Evolutionary conservation across 306 rosid genomes (phyloP), one percentile per base, ranked within the genome.

Genomic region (Dicorynia guianensis): DNA sequence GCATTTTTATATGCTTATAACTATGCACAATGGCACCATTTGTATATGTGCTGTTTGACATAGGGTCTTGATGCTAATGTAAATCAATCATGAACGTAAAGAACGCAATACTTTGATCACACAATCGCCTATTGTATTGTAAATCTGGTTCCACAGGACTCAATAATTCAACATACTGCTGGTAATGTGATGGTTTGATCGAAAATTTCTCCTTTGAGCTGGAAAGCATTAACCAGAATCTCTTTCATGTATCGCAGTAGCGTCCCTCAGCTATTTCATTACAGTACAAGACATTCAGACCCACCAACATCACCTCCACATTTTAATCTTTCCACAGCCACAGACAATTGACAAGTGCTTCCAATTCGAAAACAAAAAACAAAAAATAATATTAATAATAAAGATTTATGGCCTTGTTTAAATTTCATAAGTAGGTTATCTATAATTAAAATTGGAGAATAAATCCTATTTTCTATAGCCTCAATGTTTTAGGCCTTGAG

Each of bases 221-320:
- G 79, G 72, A 73, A 68, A 25, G 64, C 56, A 63, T 5, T 25
- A 36, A 33, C 57, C 38, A 66, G 69, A 56, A 69, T 48, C 8
- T 4, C n/a, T 63, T 74, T 67, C 15, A 43, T 8, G 11, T 57
- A 39, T n/a, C 5, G 13, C 0, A 72, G 25, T 20, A 7, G 1
- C 64, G 62, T 66, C 42, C 15, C 7, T 14, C 43, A 70, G 30
- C 48, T n/a, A 63, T 63, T 44, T 78, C 62, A 42, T 50, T 61
- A 54, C 19, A 63, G 42, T 69, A 39, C 33, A 76, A 63, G 69
- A 58, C 74, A 62, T 7, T 54, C 3, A 52, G 66, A 71, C 84
- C 72, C 78, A 75, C 87, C 74, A 69, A 18, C 18, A 42, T 46
- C 38, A 40, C 54, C 39, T 44, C 61, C 38, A 9, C 33, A 52